A percentile compares a stretch with the other conserved stretches of the same genome.
These are phyloP conservation scores for Penicillium egyptiacum DNA, from an alignment of 495 filamentous ascomycete genomes.

Conservation along the genomic window DNA sequence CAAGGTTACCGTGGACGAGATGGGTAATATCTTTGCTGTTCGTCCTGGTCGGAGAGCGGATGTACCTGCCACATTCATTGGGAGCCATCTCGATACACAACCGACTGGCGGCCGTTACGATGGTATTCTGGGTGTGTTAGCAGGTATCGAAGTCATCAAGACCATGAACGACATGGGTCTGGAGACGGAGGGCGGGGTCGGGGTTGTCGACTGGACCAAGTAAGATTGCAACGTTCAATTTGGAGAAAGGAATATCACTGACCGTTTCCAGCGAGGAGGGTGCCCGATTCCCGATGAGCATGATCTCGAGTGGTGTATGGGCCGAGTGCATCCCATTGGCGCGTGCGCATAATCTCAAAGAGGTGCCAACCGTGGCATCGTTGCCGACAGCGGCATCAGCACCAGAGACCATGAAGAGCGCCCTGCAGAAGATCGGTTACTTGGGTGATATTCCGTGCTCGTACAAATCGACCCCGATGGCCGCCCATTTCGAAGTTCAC, in stretches of 20 bases:
- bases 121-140: constrained; percentile 71
- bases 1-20: constrained; percentile 58
- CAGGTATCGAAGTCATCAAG: constrained; percentile 70
- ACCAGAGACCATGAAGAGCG: constrained; percentile 65
- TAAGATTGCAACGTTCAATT: constrained; percentile 21
- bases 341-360: constrained; percentile 58
- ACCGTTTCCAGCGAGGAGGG: constrained; percentile 62
- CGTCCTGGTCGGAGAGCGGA: constrained; percentile 56
- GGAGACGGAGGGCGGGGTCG: constrained; percentile 69
- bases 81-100: constrained; percentile 77
- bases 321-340: constrained; percentile 63
- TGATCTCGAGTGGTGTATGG: constrained; percentile 78
- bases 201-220: constrained; percentile 82
- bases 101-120: constrained; percentile 73
- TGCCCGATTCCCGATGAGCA: constrained; percentile 75
- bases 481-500: constrained; percentile 80
- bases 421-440: constrained; percentile 70
- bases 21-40: constrained; percentile 78
- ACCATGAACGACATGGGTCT: constrained; percentile 66
- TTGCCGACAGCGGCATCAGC: constrained; percentile 43
- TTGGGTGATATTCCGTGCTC: constrained; percentile 58
- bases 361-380: constrained; percentile 51
- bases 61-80: constrained; percentile 64
- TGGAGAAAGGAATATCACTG: constrained; percentile 9
- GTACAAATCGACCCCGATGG: constrained; percentile 65